These are phyloP conservation scores for Russula sp. DNA, from an alignment of 768 basidiomycete species.

Conservation along the genomic window DNA sequence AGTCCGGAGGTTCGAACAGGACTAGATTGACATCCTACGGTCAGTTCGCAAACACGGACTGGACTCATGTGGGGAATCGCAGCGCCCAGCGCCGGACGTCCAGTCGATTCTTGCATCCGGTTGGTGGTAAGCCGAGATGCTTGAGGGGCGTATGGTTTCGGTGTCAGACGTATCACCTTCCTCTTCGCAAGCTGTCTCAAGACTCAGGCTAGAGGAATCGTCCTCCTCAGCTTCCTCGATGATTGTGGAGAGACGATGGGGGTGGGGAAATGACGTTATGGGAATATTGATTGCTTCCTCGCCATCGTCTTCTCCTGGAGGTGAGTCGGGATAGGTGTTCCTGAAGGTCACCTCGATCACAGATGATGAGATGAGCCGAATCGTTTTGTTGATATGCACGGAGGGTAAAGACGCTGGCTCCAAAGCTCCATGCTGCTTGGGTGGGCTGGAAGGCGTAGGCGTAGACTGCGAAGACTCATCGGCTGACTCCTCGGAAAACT, in stretches of 20 bases:
- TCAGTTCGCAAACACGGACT: neutral
- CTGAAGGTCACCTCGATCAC: constrained; percentile 2
- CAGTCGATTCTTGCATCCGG: neutral
- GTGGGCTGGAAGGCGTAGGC: neutral
- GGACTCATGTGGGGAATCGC: neutral
- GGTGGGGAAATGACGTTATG: constrained; percentile 4
- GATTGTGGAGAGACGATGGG: constrained; percentile 11
- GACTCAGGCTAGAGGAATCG: neutral
- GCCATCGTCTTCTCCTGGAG: neutral
- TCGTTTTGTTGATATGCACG: neutral
- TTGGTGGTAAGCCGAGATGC: neutral
- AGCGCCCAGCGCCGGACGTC: neutral
- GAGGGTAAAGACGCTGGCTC: neutral
- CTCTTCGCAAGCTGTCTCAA: neutral
- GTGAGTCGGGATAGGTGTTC: neutral
- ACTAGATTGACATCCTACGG: constrained; percentile 7
- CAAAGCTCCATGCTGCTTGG: neutral
- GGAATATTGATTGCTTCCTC: constrained; percentile 1
- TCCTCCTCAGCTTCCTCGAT: constrained; percentile 7
- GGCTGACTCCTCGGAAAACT: no score
- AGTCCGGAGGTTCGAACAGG: neutral
- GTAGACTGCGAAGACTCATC: neutral
- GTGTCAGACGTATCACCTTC: constrained; percentile 5
- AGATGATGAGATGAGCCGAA: neutral
- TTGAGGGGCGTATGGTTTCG: constrained; percentile 7